Evolutionary conservation across 306 rosid species (phyloP), one percentile per base, ranked within the genome.

Genomic region (Vigna unguiculata): DNA sequence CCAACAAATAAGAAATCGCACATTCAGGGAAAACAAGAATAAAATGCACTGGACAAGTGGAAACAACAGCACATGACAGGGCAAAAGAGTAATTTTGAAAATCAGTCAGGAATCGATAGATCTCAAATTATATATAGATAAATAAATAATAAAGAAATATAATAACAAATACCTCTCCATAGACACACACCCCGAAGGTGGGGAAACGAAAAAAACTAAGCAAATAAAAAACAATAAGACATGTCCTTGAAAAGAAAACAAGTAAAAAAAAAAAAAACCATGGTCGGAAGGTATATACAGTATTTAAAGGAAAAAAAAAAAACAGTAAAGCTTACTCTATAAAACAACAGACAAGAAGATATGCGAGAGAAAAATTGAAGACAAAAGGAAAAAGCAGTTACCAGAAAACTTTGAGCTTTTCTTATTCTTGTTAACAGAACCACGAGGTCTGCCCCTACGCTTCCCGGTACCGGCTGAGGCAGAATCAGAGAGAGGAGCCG

Each of bases 381-480:
- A 34, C 15, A 67, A 69, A 69, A 6, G 16, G 17, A 21, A 69
- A 54, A 20, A 34, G 4, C 5, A 34, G 6, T 73, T 85, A 91
- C 95, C 95, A 17, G 75, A 43, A 75, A 77, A 24, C 52, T 81
- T 87, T 65, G 80, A 41, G 49, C 46, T 41, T 2, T 71, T 85
- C 74, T 90, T 93, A 55, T 83, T 90, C 74, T 90, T 93, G 62
- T 87, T 90, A 41, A 58, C 21, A 9, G 97, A 90, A 67, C 96
- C 94, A 0, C 83, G 90, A 19, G 97, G 93, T 41, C 96, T 89
- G 71, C 96, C 96, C 80, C 96, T 84, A 30, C 79, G 57, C 79
- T 87, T 93, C 45, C 28, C 34, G 40, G 93, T 38, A 40, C 72
- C 45, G 11, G 86, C 78, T 0, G 91, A 70, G 3, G 84, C 82